These are phyloP conservation scores for Trametes sanguinea DNA, from an alignment of 768 basidiomycete genomes.

Conservation along the genomic window DNA sequence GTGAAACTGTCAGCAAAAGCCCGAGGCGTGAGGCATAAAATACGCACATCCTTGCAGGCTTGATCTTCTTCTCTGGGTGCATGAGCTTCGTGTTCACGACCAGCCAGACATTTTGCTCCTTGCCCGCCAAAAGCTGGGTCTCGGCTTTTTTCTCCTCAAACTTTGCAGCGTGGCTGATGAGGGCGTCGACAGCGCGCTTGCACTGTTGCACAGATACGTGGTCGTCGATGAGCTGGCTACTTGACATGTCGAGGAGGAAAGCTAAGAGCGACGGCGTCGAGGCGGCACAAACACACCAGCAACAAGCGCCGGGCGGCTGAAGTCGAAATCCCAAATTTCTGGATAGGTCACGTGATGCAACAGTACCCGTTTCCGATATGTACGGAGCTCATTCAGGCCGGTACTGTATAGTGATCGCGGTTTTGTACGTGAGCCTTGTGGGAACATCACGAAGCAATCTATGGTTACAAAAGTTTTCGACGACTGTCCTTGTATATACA, in stretches of 20 bases:
- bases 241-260: conserved; percentile 4
- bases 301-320: background rate
- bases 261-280: background rate
- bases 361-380: too few relatives aligned
- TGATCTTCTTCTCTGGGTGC: conserved; percentile 70
- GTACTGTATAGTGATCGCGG: too few relatives aligned
- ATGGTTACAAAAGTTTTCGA: too few relatives aligned
- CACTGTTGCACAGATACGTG: conserved; percentile 75
- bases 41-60: conserved; percentile 85
- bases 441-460: too few relatives aligned
- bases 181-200: conserved; percentile 74
- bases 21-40: background rate
- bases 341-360: background rate
- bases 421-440: too few relatives aligned
- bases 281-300: background rate
- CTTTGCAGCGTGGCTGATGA: conserved; percentile 70
- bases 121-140: conserved; percentile 71
- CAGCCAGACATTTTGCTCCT: conserved; percentile 88
- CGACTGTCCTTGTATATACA: too few relatives aligned
- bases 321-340: conserved; percentile 7
- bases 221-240: conserved; percentile 54
- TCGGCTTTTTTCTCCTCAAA: conserved; percentile 65
- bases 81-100: conserved; percentile 86
- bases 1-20: background rate
- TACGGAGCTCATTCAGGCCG: too few relatives aligned